phyloP scores from a whole-genome alignment of 108 stramenopile species.

The Mayamaea pseudoterrestris region DNA sequence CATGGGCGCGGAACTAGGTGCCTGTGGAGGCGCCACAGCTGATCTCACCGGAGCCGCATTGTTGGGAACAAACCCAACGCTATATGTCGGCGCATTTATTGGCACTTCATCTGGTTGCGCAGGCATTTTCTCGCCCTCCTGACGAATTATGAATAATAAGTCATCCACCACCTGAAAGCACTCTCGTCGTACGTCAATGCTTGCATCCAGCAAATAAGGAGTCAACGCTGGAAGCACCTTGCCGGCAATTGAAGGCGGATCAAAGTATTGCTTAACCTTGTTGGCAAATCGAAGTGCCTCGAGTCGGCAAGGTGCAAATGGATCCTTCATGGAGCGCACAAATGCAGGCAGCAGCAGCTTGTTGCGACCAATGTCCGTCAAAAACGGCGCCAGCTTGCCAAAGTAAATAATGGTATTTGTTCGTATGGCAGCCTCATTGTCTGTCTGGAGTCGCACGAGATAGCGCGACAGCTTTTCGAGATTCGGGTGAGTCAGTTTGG shows the following conservation, averaged over 20 bases:
- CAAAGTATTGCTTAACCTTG: conserved; percentile 43
- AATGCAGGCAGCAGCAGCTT: conserved; percentile 76
- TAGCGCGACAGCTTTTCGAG: conserved; percentile 82
- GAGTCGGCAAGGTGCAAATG: conserved; percentile 70
- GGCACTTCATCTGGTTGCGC: conserved; percentile 15
- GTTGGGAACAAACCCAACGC: too few species aligned
- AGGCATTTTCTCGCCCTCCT: conserved; percentile 42
- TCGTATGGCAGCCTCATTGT: conserved; percentile 63
- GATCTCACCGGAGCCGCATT: background rate
- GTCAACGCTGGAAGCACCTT: conserved; percentile 57
- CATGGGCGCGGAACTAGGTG: conserved; percentile 6
- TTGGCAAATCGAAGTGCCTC: conserved; percentile 38
- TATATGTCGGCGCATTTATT: conserved; percentile 1
- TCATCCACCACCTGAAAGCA: conserved; percentile 56
- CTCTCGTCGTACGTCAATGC: conserved; percentile 55
- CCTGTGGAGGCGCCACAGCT: background rate
- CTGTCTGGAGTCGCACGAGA: conserved; percentile 66
- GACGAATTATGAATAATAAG: conserved; percentile 37
- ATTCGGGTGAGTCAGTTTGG: conserved; percentile 49
- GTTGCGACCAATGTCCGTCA: conserved; percentile 49
- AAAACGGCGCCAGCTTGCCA: conserved; percentile 55
- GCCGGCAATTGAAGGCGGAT: conserved; percentile 36
- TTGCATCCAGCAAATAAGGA: conserved; percentile 54
- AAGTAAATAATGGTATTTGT: conserved; percentile 85
- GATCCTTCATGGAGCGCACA: conserved; percentile 64